Evolutionary conservation across 495 filamentous ascomycete genomes (phyloP).

Genomic region (Elasticomyces elasticus): DNA sequence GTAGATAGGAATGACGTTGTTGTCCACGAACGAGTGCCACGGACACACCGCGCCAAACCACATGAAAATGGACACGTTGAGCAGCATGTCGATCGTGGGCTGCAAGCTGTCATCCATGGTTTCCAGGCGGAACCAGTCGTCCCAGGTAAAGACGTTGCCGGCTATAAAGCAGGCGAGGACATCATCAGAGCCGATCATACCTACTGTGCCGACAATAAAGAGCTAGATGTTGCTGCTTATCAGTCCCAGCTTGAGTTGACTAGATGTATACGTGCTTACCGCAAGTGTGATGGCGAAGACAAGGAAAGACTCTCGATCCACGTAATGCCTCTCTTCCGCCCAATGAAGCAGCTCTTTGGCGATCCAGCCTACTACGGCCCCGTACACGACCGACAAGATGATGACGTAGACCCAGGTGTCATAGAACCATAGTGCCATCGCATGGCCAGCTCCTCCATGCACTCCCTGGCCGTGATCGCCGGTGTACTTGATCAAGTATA

Average conservation of each 20-base stretch:
- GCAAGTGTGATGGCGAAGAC: slow-evolving; percentile 80
- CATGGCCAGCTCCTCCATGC: slow-evolving; percentile 50
- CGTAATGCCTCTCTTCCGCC: slow-evolving; percentile 71
- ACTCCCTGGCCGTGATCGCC: slow-evolving; percentile 47
- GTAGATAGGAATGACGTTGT: slow-evolving; percentile 63
- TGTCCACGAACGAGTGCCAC: slow-evolving; percentile 60
- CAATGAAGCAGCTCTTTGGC: slow-evolving; percentile 74
- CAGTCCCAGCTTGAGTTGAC: background rate
- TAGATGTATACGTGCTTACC: slow-evolving; percentile 34
- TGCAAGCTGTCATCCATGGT: slow-evolving; percentile 83
- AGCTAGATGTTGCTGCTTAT: slow-evolving; percentile 30
- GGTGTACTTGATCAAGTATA: slow-evolving; percentile 73
- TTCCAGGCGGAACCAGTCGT: slow-evolving; percentile 87
- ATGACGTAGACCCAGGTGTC: slow-evolving; percentile 84
- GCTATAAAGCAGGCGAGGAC: slow-evolving; percentile 90
- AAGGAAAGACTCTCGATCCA: slow-evolving; percentile 83
- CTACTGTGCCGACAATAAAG: slow-evolving; percentile 79
- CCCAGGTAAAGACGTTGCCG: slow-evolving; percentile 83
- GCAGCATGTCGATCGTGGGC: slow-evolving; percentile 79
- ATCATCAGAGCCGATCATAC: slow-evolving; percentile 85
- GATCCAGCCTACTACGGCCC: slow-evolving; percentile 64
- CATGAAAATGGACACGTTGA: slow-evolving; percentile 79
- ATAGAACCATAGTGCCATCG: slow-evolving; percentile 74
- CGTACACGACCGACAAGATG: slow-evolving; percentile 68
- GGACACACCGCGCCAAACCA: slow-evolving; percentile 88